phyloP scores from a whole-genome alignment of 768 basidiomycete genomes.

The Tulasnella sp. region DNA sequence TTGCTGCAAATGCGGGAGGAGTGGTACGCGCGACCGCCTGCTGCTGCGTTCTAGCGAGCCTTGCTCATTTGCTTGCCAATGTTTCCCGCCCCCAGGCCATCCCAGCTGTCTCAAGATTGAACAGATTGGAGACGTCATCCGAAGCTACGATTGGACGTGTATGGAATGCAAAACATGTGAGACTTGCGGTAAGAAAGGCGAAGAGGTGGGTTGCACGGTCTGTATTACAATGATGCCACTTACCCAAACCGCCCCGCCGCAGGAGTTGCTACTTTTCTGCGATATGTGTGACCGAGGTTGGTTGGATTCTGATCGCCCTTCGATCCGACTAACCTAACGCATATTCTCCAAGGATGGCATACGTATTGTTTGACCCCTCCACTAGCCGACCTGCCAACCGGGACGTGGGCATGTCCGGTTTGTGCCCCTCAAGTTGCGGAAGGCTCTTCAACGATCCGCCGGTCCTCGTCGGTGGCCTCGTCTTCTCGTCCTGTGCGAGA shows the following conservation, averaged over 20 bases:
- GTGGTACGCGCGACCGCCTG: constrained; percentile 49
- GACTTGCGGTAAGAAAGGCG: constrained; percentile 76
- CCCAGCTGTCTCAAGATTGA: constrained; percentile 73
- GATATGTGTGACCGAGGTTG: constrained; percentile 89
- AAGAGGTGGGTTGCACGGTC: constrained; percentile 61
- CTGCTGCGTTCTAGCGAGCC: constrained; percentile 2
- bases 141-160: constrained; percentile 79
- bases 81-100: constrained; percentile 53
- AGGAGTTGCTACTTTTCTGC: constrained; percentile 84
- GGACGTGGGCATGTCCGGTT: constrained; percentile 69
- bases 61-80: constrained; percentile 11
- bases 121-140: constrained; percentile 55
- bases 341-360: constrained; percentile 64
- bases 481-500: constrained; percentile 36
- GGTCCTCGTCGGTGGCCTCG: constrained; percentile 43
- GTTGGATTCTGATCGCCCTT: constrained; percentile 32
- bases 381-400: constrained; percentile 63
- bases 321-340: constrained; percentile 18
- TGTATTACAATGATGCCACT: not conserved
- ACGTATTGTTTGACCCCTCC: constrained; percentile 74
- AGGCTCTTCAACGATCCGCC: constrained; percentile 27
- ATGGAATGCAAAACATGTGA: constrained; percentile 91
- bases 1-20: constrained; percentile 78
- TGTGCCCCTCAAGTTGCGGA: constrained; percentile 42
- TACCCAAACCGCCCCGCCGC: constrained; percentile 21